These are phyloP conservation scores for Lactarius tabidus DNA, from an alignment of 768 basidiomycete genomes.

Conservation along the genomic window DNA sequence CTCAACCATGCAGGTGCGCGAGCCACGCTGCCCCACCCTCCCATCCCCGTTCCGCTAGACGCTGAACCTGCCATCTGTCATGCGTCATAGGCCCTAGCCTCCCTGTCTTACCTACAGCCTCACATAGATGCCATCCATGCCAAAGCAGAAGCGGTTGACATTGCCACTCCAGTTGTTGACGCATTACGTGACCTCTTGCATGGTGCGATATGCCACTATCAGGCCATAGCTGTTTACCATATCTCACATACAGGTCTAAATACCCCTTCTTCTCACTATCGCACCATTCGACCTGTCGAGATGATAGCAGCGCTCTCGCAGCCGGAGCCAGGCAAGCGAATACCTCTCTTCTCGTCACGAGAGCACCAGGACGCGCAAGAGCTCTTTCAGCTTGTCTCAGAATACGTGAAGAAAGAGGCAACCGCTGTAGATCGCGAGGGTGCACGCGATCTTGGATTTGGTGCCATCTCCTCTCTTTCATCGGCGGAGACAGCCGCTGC, in stretches of 20 bases:
- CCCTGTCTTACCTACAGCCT: conserved; percentile 74
- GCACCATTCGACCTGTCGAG: conserved; percentile 64
- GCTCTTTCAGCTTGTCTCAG: conserved; percentile 90
- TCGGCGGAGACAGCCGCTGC: conserved; percentile 24
- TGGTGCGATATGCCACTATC: conserved; percentile 38
- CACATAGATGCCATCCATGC: conserved; percentile 72
- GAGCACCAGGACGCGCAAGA: conserved; percentile 99
- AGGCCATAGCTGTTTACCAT: conserved; percentile 25
- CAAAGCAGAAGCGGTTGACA: conserved; percentile 73
- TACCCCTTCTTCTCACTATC: conserved; percentile 51
- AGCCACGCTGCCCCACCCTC: neutral
- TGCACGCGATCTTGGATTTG: conserved; percentile 65
- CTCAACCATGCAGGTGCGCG: conserved; percentile 77
- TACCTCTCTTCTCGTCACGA: conserved; percentile 74
- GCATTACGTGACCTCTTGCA: conserved; percentile 66
- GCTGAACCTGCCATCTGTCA: conserved; percentile 19
- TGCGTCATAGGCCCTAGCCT: conserved; percentile 74
- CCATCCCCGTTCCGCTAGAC: neutral
- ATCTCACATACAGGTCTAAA: conserved; percentile 50
- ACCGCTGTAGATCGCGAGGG: conserved; percentile 67
- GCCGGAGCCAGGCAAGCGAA: conserved; percentile 48
- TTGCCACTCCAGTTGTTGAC: conserved; percentile 85
- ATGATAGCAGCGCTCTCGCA: conserved; percentile 68
- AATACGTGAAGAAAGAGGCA: conserved; percentile 85
- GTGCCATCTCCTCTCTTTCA: conserved; percentile 41